These are phyloP conservation scores for Rhynchosporium agropyri DNA, from an alignment of 2,329 filamentous ascomycete species.

Conservation along the genomic window DNA sequence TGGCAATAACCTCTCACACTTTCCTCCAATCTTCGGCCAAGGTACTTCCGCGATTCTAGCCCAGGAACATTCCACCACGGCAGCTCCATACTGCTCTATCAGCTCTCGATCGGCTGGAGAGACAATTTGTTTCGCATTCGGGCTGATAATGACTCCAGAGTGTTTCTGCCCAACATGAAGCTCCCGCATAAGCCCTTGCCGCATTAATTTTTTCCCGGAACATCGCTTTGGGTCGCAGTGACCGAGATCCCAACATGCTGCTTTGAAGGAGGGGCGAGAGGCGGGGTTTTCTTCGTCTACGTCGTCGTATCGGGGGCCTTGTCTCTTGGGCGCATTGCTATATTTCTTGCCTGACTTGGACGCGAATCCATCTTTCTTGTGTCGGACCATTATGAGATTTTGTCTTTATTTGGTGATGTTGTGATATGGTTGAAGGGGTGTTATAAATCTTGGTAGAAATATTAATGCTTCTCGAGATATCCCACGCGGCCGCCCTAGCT, in stretches of 20 bases:
- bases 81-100: conserved; percentile 86
- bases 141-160: conserved; percentile 88
- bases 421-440: conserved; percentile 1
- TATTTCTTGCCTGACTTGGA: conserved; percentile 67
- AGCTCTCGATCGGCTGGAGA: conserved; percentile 81
- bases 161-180: conserved; percentile 90
- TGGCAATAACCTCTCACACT: conserved; percentile 86
- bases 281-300: conserved; percentile 46
- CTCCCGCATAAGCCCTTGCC: conserved; percentile 89
- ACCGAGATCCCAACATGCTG: conserved; percentile 95
- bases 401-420: conserved; percentile 10
- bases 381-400: conserved; percentile 72
- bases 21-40: conserved; percentile 88
- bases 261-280: conserved; percentile 70
- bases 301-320: conserved; percentile 51
- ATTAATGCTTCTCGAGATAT: conserved; percentile 1
- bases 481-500: not conserved
- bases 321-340: conserved; percentile 58
- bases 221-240: conserved; percentile 98
- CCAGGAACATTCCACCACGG: conserved; percentile 97
- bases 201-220: conserved; percentile 93
- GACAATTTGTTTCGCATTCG: conserved; percentile 85
- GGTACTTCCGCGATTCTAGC: conserved; percentile 89
- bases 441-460: not conserved
- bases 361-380: conserved; percentile 85